phyloP scores from a whole-genome alignment of 2,329 filamentous ascomycete species.

The Geoglossum cookeanum region DNA sequence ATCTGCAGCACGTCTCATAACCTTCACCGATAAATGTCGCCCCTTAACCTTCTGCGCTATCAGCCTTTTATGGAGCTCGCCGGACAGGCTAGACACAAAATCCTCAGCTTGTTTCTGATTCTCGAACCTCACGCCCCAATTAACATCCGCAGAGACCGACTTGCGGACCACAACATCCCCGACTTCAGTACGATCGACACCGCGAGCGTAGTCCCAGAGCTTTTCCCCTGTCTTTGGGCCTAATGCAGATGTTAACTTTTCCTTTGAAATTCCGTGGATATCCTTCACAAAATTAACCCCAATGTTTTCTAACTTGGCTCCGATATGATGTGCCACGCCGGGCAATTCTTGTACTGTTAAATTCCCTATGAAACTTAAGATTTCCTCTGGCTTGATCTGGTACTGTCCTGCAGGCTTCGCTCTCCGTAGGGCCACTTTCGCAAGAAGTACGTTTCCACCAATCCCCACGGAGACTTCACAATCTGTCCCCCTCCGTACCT shows the following conservation, averaged over 20 bases:
- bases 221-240: constrained; percentile 88
- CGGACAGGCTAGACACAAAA: constrained; percentile 69
- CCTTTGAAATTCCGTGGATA: constrained; percentile 55
- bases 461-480: constrained; percentile 89
- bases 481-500: constrained; percentile 54
- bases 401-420: constrained; percentile 90
- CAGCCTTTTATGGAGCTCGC: constrained; percentile 64
- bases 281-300: constrained; percentile 70
- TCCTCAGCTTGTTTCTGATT: constrained; percentile 85
- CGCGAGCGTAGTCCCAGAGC: constrained; percentile 74
- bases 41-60: constrained; percentile 73
- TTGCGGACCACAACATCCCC: constrained; percentile 74
- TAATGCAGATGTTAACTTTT: constrained; percentile 51
- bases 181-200: constrained; percentile 71
- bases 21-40: constrained; percentile 76
- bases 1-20: constrained; percentile 74
- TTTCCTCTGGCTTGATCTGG: constrained; percentile 65
- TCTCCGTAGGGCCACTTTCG: constrained; percentile 75
- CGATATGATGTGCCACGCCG: constrained; percentile 80
- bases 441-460: constrained; percentile 73
- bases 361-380: constrained; percentile 56
- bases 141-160: constrained; percentile 91
- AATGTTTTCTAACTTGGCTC: constrained; percentile 72
- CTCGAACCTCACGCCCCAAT: constrained; percentile 92
- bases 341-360: constrained; percentile 68